A percentile compares a stretch with the other conserved stretches of the same genome.
These are phyloP conservation scores for Penicillium nucicola DNA, from an alignment of 495 filamentous ascomycete species.

Conservation along the genomic window DNA sequence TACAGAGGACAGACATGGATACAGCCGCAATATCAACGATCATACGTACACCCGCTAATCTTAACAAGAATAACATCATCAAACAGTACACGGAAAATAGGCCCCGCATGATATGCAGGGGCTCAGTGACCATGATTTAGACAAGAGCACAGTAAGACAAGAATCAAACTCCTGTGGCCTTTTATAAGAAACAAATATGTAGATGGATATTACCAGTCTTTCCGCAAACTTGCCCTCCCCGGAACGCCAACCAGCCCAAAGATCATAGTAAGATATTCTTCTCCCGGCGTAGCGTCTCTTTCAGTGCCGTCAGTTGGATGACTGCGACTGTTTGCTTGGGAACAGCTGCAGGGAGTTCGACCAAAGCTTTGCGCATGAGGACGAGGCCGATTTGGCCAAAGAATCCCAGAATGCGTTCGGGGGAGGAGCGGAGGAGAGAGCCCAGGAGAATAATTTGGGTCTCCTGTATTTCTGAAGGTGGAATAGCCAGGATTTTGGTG, in stretches of 20 bases:
- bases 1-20: no score
- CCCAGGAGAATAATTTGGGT: conserved; percentile 79
- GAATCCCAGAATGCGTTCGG: conserved; percentile 66
- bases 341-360: conserved; percentile 63
- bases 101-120: neutral
- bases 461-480: conserved; percentile 59
- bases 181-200: no score
- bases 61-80: no score
- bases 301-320: conserved; percentile 56
- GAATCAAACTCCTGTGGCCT: no score
- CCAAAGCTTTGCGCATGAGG: conserved; percentile 59
- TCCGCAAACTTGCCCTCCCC: no score
- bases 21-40: no score
- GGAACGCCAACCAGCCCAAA: neutral
- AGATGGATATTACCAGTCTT: no score
- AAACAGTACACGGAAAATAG: no score
- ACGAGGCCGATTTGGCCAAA: conserved; percentile 71
- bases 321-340: conserved; percentile 50
- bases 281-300: conserved; percentile 55
- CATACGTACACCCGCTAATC: no score
- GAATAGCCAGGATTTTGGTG: conserved; percentile 69
- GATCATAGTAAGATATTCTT: conserved; percentile 51
- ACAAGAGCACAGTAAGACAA: neutral
- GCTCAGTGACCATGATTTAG: neutral
- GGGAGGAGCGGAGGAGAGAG: conserved; percentile 69